Evolutionary conservation across 257 asterid genomes (phyloP).

Genomic region (Nicotiana undulata): DNA sequence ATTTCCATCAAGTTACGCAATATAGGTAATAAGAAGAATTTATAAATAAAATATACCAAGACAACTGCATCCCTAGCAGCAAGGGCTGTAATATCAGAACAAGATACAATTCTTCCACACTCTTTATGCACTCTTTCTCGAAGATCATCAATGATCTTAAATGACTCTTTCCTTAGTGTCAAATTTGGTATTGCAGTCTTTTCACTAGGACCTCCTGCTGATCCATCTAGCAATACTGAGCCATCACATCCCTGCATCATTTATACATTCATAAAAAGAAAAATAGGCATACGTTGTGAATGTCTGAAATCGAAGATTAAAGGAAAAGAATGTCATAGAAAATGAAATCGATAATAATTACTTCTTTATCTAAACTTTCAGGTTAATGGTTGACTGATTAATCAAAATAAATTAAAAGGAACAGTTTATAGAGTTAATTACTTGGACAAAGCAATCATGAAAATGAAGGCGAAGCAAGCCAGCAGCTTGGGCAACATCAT

Average conservation of each 20-base stretch:
- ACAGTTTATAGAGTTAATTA: neutral
- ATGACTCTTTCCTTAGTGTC: conserved; percentile 34
- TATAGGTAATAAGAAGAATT: neutral
- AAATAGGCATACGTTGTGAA: neutral
- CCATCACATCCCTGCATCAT: conserved; percentile 30
- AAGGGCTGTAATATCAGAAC: conserved; percentile 38
- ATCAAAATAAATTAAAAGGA: too few relatives aligned
- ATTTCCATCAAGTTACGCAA: neutral
- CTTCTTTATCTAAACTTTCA: too few relatives aligned
- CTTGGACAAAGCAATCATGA: conserved; percentile 70
- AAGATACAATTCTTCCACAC: conserved; percentile 43
- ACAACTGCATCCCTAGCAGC: conserved; percentile 45
- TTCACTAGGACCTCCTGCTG: conserved; percentile 39
- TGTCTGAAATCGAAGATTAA: too few relatives aligned
- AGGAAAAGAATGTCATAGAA: too few relatives aligned
- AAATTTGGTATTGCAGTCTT: conserved; percentile 36
- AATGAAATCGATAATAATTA: too few relatives aligned
- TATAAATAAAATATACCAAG: conserved; percentile 20
- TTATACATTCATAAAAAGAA: neutral
- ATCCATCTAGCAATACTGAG: conserved; percentile 37
- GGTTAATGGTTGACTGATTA: too few relatives aligned
- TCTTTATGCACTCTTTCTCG: conserved; percentile 17
- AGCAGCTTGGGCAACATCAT: conserved; percentile 60
- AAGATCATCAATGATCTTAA: conserved; percentile 35
- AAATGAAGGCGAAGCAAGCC: conserved; percentile 75